Evolutionary conservation across 768 basidiomycete genomes (phyloP), one percentile per base, ranked within the genome.

Genomic region (Pleurotus pulmonarius): DNA sequence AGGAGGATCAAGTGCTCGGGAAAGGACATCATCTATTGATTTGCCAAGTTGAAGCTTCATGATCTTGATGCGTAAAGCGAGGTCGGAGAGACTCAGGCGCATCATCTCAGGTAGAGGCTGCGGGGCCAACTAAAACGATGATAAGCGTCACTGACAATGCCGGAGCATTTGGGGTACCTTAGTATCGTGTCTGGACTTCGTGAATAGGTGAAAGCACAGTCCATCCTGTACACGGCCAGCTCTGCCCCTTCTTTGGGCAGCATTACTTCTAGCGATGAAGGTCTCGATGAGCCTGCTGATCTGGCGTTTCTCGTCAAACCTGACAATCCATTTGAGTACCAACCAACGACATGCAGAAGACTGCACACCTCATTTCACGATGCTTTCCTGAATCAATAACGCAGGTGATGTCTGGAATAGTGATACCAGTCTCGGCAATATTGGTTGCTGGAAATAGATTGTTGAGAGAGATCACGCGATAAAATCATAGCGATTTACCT

Each of bases 241-340:
- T 58, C 95, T 83, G 40, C 94, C 94, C 49, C 93, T 83, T 56
- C 92, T 75, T 63, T 96, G 94, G 15, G 89, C 80, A 40, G 94
- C 94, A 67, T 97, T 97, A 66, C 92, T 95, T 69, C 81, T 86
- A 4, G 95, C 90, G 46, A 99, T 83, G 64, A 88, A 98, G 0
- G 92, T 92, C 69, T 98, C 94, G 5, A 94, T 82, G 24, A 99
- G 73, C 20, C 94, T 83, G 56, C 93, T 96, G 58, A 97, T 85
- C 65, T 98, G 96, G 12, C 97, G 84, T 71, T 98, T 98, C 74
- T 99, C 96, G 65, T 99, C 95, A 65, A 94, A 98, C 61, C 90
- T 92, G 61, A 20, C 18, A 49, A 47, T 29, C 29, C 29, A 34
- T 15, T 29, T 61, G 52, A 55, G 48, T 13, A 22, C 29, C 8